phyloP scores from a whole-genome alignment of 306 rosid species.

The Cucumis hystrix region DNA sequence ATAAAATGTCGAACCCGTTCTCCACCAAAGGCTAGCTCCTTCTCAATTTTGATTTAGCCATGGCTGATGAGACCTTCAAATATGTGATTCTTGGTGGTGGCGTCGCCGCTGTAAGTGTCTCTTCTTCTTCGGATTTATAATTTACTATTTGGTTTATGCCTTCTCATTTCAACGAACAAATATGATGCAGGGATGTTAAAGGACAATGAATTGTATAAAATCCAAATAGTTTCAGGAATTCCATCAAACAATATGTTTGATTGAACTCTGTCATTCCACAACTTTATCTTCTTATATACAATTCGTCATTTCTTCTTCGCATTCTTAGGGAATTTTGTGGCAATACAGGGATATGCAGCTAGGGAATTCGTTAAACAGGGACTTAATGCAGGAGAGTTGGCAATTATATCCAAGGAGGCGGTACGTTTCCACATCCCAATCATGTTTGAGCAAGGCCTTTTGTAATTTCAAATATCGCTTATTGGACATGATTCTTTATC shows the following conservation, averaged over 20 bases:
- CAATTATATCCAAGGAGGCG: constrained; percentile 83
- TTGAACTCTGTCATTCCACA: not conserved
- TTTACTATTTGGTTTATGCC: no score
- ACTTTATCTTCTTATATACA: not conserved
- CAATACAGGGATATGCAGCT: constrained; percentile 84
- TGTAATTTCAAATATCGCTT: not conserved
- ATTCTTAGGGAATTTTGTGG: not conserved
- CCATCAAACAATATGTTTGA: not conserved
- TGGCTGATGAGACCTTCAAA: constrained; percentile 72
- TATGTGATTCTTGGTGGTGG: constrained; percentile 85
- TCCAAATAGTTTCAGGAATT: not conserved
- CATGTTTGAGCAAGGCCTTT: not conserved
- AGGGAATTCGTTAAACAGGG: constrained; percentile 83
- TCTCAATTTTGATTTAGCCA: constrained; percentile 5
- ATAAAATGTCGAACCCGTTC: constrained; percentile 4
- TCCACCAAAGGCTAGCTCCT: not conserved
- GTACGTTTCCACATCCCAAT: constrained; percentile 20
- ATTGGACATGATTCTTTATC: not conserved
- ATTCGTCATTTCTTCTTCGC: not conserved
- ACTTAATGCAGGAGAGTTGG: constrained; percentile 76
- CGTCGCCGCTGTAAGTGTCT: constrained; percentile 70
- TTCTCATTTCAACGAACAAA: not conserved
- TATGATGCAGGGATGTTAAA: not conserved
- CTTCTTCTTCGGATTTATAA: not conserved
- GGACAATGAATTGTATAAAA: not conserved